Evolutionary conservation across 2,329 filamentous ascomycete species (phyloP).

Genomic region (Passalora sequoiae): DNA sequence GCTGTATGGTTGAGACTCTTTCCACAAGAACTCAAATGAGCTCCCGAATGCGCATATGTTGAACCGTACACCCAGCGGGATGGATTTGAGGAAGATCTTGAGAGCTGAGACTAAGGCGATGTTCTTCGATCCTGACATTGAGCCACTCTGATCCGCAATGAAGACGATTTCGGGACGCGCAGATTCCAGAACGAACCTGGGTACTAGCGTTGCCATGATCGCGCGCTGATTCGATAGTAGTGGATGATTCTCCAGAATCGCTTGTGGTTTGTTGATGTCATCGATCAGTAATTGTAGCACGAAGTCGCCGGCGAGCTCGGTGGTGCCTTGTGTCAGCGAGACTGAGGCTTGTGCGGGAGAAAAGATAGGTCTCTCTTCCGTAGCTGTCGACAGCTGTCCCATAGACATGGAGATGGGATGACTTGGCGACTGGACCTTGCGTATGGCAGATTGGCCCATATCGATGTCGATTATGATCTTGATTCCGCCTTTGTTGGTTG

Average conservation of each 20-base stretch:
- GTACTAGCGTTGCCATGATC: conserved; percentile 66
- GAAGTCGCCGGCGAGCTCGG: conserved; percentile 60
- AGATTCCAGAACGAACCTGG: conserved; percentile 59
- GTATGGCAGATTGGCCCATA: conserved; percentile 54
- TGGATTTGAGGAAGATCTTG: conserved; percentile 60
- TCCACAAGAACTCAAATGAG: conserved; percentile 44
- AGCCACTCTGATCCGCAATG: conserved; percentile 66
- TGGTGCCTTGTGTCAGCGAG: conserved; percentile 49
- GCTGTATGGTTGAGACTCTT: conserved; percentile 44
- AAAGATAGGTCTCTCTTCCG: conserved; percentile 39
- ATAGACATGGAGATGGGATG: conserved; percentile 63
- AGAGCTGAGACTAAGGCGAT: conserved; percentile 52
- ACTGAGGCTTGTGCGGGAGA: conserved; percentile 58
- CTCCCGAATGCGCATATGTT: conserved; percentile 66
- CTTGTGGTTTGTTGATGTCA: conserved; percentile 56
- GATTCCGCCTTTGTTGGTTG: conserved; percentile 38
- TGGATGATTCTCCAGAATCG: conserved; percentile 62
- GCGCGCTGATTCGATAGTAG: conserved; percentile 57
- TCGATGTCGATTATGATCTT: conserved; percentile 56
- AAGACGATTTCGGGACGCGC: conserved; percentile 63
- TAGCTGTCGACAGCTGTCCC: conserved; percentile 50
- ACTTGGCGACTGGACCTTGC: conserved; percentile 60
- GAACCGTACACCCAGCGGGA: conserved; percentile 60
- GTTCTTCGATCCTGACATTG: conserved; percentile 54
- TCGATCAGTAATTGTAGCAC: conserved; percentile 60